A percentile compares a stretch with the other conserved stretches of the same genome.
Evolutionary conservation across 768 basidiomycete species (phyloP).

Genomic region (Leucocoprinus leucothites): DNA sequence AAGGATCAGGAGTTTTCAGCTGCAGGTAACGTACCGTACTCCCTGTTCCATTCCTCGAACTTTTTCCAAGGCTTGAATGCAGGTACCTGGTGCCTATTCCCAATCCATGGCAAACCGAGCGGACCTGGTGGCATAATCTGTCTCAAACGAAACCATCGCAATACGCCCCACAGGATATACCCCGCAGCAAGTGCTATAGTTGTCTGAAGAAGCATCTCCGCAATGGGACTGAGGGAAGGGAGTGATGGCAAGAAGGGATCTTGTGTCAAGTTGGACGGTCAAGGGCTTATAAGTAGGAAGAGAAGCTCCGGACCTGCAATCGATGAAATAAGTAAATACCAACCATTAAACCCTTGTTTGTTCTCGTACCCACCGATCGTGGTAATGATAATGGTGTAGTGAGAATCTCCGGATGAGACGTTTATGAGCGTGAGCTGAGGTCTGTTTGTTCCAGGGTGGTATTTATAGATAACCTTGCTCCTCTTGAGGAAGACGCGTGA

Average conservation of each 20-base stretch:
- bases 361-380: neutral
- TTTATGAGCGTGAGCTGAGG: too few relatives aligned
- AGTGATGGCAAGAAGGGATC: neutral
- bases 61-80: slow-evolving; percentile 43
- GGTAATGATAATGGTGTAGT: neutral
- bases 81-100: slow-evolving; percentile 45
- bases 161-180: slow-evolving; percentile 18
- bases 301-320: too few relatives aligned
- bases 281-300: too few relatives aligned
- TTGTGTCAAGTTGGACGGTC: too few relatives aligned
- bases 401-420: neutral
- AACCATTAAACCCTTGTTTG: neutral
- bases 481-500: too few relatives aligned
- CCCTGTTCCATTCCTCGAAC: slow-evolving; percentile 43
- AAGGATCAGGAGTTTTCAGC: neutral
- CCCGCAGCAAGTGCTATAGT: slow-evolving; percentile 9
- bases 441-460: too few relatives aligned
- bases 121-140: slow-evolving; percentile 44
- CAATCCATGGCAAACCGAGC: slow-evolving; percentile 39
- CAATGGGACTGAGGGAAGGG: neutral
- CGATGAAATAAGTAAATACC: too few relatives aligned
- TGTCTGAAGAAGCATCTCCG: neutral
- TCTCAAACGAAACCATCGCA: slow-evolving; percentile 29
- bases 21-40: slow-evolving; percentile 36
- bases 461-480: too few relatives aligned